Base-by-base conservation (phyloP, 2,329 filamentous ascomycete species). In the Hirsutella rhossiliensis region DNA sequence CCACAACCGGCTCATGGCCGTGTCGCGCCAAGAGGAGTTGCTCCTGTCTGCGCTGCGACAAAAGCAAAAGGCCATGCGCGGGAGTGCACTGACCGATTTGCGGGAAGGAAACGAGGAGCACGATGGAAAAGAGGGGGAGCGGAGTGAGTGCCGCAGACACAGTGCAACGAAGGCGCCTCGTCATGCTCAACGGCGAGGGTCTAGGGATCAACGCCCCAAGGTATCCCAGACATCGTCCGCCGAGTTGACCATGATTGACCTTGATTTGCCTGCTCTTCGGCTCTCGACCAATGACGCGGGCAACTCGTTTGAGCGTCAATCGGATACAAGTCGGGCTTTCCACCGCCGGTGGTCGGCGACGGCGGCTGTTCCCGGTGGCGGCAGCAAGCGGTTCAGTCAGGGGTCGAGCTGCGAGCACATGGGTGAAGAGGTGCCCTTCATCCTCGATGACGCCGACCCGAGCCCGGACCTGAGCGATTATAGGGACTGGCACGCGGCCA, bases 1-100 rank as follows among this genome's bases (percentile, higher is more conserved):
- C 27, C 56, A 62, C 30, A 59, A 60, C 27, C 68, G 74, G 1
- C 62, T 77, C 44, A 77, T 78, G 69, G 71, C 73, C 1, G 73
- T 79, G 17, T 78, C 74, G 0, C 67, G 64, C 4, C 73, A 78
- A 48, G 75, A 79, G 47, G 72, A 78, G 56, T 70, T 76, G 65
- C 62, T 79, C 1, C 62, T 79, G 4, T 69, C 75, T 2, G 75
- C 75, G 3, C 63, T 79, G 37, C 67, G 75, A 9, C 67, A 72
- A 50, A 76, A 76, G 61, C 65, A 73, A n/a, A 68, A 73, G 3
- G 62, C 63, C n/a, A 75, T 76, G 68, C 69, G 72, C 2, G 67
- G 74, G 48, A 66, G 64, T 3, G 61, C 68, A 17, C 57, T 67
- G 12, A 60, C 65, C 19, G 66, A 71, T 47, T 60, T 65, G 13